phyloP scores from a whole-genome alignment of 768 basidiomycete species.

The Macrolepiota fuliginosa region DNA sequence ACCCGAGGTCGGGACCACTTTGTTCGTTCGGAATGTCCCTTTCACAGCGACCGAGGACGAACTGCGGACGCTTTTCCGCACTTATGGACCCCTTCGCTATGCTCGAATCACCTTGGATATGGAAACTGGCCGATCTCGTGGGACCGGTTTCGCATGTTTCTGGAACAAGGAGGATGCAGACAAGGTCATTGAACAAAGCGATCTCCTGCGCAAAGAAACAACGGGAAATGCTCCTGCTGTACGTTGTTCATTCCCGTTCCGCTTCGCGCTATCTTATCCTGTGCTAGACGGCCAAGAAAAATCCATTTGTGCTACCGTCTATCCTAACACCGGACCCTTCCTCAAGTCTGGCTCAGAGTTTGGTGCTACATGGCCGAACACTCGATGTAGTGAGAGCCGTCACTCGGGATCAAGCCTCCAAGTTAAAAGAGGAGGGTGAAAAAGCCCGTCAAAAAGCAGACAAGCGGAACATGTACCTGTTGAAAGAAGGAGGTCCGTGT shows the following conservation, averaged over 20 bases:
- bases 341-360: conserved; percentile 70
- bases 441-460: conserved; percentile 85
- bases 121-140: conserved; percentile 81
- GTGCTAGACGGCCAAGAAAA: conserved; percentile 54
- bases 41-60: conserved; percentile 94
- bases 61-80: conserved; percentile 83
- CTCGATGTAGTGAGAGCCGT: conserved; percentile 91
- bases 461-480: conserved; percentile 92
- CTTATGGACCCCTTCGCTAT: conserved; percentile 91
- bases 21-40: conserved; percentile 93
- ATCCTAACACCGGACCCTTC: conserved; percentile 95
- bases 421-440: conserved; percentile 87
- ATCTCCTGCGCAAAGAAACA: conserved; percentile 64
- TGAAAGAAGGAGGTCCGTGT: conserved; percentile 88
- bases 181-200: conserved; percentile 78
- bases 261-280: not conserved
- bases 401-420: conserved; percentile 82
- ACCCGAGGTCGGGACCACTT: conserved; percentile 84
- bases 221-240: conserved; percentile 38
- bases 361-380: conserved; percentile 91
- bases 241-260: conserved; percentile 14
- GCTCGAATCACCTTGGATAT: conserved; percentile 87
- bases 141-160: conserved; percentile 96
- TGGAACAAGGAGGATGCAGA: conserved; percentile 93
- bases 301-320: conserved; percentile 85